Evolutionary conservation across 2,329 filamentous ascomycete genomes (phyloP).

Genomic region (Colletotrichum sp.): DNA sequence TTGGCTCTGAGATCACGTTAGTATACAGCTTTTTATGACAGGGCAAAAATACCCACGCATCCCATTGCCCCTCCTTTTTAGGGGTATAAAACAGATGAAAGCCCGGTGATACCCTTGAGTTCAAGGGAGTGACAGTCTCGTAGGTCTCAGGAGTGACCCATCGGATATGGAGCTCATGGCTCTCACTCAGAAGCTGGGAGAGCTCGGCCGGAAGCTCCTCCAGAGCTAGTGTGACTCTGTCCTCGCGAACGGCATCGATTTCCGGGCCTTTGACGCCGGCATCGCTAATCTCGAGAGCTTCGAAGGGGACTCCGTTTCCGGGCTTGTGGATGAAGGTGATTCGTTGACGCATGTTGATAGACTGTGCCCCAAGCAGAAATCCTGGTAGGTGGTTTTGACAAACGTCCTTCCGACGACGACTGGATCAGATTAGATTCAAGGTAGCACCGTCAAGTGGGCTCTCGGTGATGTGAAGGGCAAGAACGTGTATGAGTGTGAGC

Average conservation of each 20-base stretch:
- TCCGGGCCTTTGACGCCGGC: constrained; percentile 59
- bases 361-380: not conserved
- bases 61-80: constrained; percentile 33
- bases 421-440: not conserved
- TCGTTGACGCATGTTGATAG: constrained; percentile 71
- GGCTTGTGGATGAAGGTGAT: constrained; percentile 78
- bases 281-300: constrained; percentile 62
- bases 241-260: constrained; percentile 75
- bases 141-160: constrained; percentile 71
- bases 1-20: constrained; percentile 38
- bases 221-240: constrained; percentile 75
- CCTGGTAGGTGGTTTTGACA: not conserved
- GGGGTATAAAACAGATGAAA: constrained; percentile 83
- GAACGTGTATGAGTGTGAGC: not conserved
- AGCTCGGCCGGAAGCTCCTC: constrained; percentile 77
- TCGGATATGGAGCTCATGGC: constrained; percentile 77
- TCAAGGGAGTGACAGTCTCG: constrained; percentile 70
- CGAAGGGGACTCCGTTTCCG: constrained; percentile 68
- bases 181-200: constrained; percentile 63
- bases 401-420: not conserved
- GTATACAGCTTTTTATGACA: not conserved
- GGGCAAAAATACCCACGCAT: constrained; percentile 26
- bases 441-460: not conserved
- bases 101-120: constrained; percentile 78
- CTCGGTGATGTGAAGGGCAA: constrained; percentile 1